phyloP scores from a whole-genome alignment of 176 grass and related monocot genomes.

The Musa acuminata region DNA sequence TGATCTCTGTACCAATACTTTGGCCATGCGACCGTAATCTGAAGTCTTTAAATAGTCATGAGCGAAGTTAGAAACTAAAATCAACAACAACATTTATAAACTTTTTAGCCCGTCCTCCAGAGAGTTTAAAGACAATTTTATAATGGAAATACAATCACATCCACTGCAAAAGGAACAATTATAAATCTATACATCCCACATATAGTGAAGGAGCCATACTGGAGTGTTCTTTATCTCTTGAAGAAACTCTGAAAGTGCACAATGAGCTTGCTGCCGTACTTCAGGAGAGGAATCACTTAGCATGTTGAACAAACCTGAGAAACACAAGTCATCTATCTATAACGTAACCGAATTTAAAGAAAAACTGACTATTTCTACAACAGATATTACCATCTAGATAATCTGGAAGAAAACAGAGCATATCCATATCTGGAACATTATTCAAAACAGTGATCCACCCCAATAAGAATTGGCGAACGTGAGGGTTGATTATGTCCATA shows the following conservation, averaged over 20 bases:
- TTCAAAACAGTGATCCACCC: conserved; percentile 99
- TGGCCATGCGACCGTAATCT: conserved; percentile 97
- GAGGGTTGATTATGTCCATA: conserved; percentile 97
- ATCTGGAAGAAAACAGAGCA: conserved; percentile 99
- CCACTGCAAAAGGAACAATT: too few species aligned
- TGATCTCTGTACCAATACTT: conserved; percentile 84
- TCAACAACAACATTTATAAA: too few species aligned
- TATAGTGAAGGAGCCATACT: conserved; percentile 38
- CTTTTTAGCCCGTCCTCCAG: too few species aligned
- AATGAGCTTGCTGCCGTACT: conserved; percentile 96
- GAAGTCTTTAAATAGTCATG: conserved; percentile 51
- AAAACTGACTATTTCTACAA: too few species aligned
- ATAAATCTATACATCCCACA: too few species aligned
- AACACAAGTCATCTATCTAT: too few species aligned
- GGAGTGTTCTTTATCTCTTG: conserved; percentile 99
- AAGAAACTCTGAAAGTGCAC: conserved; percentile 95
- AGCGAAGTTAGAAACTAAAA: neutral
- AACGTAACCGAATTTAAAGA: too few species aligned
- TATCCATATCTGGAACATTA: conserved; percentile 99
- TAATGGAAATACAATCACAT: too few species aligned
- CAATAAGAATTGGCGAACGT: conserved; percentile 93
- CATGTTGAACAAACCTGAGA: conserved; percentile 88
- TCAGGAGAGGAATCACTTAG: conserved; percentile 83
- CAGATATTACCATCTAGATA: conserved; percentile 83
- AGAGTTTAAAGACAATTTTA: too few species aligned